phyloP scores from a whole-genome alignment of 2,329 filamentous ascomycete species.

The Nemania sp. region DNA sequence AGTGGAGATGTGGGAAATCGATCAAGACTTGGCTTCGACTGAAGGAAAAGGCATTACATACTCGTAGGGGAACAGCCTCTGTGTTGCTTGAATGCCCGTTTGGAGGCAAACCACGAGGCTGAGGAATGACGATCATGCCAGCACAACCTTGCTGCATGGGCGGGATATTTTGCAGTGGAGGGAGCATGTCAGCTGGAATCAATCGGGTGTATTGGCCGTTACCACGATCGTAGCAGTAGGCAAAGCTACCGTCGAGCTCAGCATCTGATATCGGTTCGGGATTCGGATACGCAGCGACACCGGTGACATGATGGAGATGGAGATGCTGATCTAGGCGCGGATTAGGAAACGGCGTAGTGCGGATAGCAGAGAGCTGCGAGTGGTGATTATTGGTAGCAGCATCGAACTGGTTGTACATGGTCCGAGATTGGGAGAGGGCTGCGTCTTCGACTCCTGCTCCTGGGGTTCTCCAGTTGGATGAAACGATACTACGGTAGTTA shows the following conservation, averaged over 20 bases:
- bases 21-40: neutral
- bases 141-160: constrained; percentile 53
- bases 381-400: constrained; percentile 19
- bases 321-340: constrained; percentile 39
- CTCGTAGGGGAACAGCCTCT: constrained; percentile 55
- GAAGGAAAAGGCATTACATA: constrained; percentile 49
- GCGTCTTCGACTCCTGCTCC: constrained; percentile 38
- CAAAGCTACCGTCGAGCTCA: constrained; percentile 52
- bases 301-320: constrained; percentile 16
- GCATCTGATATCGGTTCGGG: constrained; percentile 38
- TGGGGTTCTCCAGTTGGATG: constrained; percentile 50
- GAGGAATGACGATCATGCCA: constrained; percentile 63
- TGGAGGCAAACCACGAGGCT: constrained; percentile 54
- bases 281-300: constrained; percentile 34
- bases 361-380: constrained; percentile 19
- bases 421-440: constrained; percentile 27
- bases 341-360: constrained; percentile 33
- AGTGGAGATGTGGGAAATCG: neutral
- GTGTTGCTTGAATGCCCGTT: constrained; percentile 55
- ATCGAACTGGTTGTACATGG: constrained; percentile 42
- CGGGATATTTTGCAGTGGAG: constrained; percentile 59
- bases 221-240: constrained; percentile 66
- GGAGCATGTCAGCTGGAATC: constrained; percentile 67
- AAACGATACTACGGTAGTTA: constrained; percentile 44
- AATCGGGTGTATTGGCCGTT: constrained; percentile 67